Evolutionary conservation across 192 early-diverging fungal genomes (phyloP).

Genomic region (Allomyces macrogynus): DNA sequence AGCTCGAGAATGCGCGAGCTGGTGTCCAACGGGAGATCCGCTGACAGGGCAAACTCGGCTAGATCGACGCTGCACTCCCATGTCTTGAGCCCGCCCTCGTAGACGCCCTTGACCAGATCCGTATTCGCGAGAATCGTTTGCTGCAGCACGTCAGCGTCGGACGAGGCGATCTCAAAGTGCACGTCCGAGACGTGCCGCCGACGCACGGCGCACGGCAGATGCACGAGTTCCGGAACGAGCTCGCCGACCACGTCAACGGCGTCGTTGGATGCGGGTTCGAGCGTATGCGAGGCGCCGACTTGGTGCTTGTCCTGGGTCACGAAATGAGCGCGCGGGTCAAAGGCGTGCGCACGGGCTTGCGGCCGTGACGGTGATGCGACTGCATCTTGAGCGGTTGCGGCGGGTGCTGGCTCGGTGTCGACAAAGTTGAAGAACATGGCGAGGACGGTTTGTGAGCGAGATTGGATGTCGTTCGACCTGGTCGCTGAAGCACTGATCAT

Average conservation of each 20-base stretch:
- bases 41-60: slow-evolving; percentile 3
- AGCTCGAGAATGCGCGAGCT: slow-evolving; percentile 10
- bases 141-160: slow-evolving; percentile 5
- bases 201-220: background rate
- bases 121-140: slow-evolving; percentile 3
- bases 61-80: slow-evolving; percentile 35
- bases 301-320: no score
- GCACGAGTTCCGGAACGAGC: background rate
- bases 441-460: no score
- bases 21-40: background rate
- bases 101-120: slow-evolving; percentile 26
- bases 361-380: no score
- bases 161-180: slow-evolving; percentile 11
- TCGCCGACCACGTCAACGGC: background rate
- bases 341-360: no score
- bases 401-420: background rate
- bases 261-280: background rate
- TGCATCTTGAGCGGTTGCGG: no score
- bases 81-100: slow-evolving; percentile 36
- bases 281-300: no score
- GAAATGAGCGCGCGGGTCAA: no score
- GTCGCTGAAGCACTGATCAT: no score
- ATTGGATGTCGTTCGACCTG: no score
- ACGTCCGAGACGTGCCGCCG: slow-evolving; percentile 8
- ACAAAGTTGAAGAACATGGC: background rate